phyloP scores from a whole-genome alignment of 1,284 basidiomycete species.

The Sutorius eximius region DNA sequence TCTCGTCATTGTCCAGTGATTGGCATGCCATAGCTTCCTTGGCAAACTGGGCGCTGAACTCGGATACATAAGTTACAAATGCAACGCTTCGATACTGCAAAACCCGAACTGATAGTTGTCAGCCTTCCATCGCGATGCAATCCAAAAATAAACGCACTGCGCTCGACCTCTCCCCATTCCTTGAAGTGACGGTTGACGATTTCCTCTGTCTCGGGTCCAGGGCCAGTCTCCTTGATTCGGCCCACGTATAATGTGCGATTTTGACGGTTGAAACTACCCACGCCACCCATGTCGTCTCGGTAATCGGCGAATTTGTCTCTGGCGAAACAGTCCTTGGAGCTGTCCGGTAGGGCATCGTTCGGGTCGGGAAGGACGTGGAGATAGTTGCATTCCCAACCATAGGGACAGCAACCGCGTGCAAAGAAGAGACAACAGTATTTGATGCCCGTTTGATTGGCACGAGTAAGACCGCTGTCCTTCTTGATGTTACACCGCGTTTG shows the following conservation, averaged over 20 bases:
- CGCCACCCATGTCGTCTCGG: constrained; percentile 99
- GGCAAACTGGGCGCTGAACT: constrained; percentile 91
- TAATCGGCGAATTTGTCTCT: constrained; percentile 97
- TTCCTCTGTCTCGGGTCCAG: constrained; percentile 86
- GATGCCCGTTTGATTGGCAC: constrained; percentile 88
- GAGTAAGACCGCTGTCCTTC: constrained; percentile 88
- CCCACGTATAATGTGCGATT: constrained; percentile 97
- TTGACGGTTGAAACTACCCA: constrained; percentile 91
- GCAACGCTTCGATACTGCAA: constrained; percentile 94
- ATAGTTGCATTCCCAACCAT: constrained; percentile 97
- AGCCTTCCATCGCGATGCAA: constrained; percentile 6
- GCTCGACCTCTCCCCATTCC: constrained; percentile 96
- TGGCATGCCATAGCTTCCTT: constrained; percentile 99
- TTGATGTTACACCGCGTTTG: constrained; percentile 90
- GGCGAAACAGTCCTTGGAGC: constrained; percentile 95
- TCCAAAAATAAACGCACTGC: constrained; percentile 57
- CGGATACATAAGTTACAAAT: constrained; percentile 93
- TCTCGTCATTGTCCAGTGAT: constrained; percentile 95
- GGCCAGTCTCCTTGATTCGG: constrained; percentile 88
- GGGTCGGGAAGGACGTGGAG: constrained; percentile 85
- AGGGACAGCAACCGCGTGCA: constrained; percentile 94
- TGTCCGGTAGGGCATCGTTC: constrained; percentile 73
- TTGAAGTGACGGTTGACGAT: constrained; percentile 90
- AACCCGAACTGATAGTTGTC: constrained; percentile 66
- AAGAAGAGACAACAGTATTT: constrained; percentile 96